Evolutionary conservation across 805 yeast species (phyloP).

Genomic region (Clavispora santaluciae): DNA sequence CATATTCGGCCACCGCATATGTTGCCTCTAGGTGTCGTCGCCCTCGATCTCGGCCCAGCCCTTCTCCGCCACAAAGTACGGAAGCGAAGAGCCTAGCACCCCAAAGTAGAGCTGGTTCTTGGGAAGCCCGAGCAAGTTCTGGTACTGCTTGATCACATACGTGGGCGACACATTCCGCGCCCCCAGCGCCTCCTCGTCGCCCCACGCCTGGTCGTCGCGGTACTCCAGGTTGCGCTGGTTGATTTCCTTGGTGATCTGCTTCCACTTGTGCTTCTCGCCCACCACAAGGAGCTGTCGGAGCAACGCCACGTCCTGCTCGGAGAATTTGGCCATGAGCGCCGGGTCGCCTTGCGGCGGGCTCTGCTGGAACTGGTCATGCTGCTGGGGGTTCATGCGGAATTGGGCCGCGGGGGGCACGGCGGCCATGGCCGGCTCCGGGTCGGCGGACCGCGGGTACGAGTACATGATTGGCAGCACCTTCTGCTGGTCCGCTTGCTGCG

Average conservation of each 20-base stretch:
- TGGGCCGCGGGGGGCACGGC: background rate
- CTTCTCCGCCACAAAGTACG: slow-evolving; percentile 42
- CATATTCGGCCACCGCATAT: no score
- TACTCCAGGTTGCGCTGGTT: slow-evolving; percentile 8
- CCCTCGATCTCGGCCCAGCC: slow-evolving; percentile 37
- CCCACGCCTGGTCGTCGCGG: background rate
- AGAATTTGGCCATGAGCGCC: slow-evolving; percentile 22
- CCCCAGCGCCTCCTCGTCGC: background rate
- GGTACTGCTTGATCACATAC: slow-evolving; percentile 52
- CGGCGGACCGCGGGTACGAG: background rate
- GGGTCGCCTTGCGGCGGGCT: background rate
- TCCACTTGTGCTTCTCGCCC: slow-evolving; percentile 59
- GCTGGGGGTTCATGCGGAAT: background rate
- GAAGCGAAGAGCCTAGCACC: slow-evolving; percentile 46
- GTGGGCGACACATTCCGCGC: slow-evolving; percentile 44
- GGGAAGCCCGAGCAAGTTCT: slow-evolving; percentile 51
- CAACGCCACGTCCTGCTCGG: slow-evolving; percentile 41
- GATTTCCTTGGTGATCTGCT: slow-evolving; percentile 43
- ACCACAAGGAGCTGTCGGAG: slow-evolving; percentile 43
- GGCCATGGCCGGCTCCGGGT: background rate
- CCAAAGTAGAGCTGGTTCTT: slow-evolving; percentile 40
- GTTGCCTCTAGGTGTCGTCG: background rate
- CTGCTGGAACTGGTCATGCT: background rate
- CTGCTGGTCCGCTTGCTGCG: background rate
- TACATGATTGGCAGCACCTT: background rate